phyloP scores from a whole-genome alignment of 2,329 filamentous ascomycete species.

The Helotiales sp. region DNA sequence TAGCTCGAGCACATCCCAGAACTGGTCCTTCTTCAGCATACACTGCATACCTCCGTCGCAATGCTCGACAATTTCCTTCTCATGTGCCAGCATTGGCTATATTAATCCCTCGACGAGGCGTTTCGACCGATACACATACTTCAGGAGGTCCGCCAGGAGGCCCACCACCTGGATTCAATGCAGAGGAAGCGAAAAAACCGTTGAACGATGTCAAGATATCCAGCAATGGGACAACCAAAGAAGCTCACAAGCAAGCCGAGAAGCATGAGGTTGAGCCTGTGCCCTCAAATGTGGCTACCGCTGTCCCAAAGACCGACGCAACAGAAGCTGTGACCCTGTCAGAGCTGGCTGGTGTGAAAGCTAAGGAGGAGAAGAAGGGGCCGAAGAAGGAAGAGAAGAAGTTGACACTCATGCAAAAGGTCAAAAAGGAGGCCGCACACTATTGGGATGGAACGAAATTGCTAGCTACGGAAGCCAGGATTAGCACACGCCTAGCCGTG shows the following conservation, averaged over 20 bases:
- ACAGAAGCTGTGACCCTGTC: conserved; percentile 43
- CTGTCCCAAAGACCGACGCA: conserved; percentile 34
- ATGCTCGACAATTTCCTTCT: conserved; percentile 33
- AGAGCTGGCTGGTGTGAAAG: conserved; percentile 65
- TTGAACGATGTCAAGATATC: conserved; percentile 40
- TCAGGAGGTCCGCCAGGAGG: conserved; percentile 46
- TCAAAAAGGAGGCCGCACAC: conserved; percentile 90
- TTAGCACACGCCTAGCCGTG: conserved; percentile 85
- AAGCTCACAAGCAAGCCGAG: conserved; percentile 23
- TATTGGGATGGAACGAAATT: conserved; percentile 99
- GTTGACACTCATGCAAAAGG: conserved; percentile 83
- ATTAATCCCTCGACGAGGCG: conserved; percentile 54
- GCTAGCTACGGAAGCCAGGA: conserved; percentile 86
- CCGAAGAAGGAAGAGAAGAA: conserved; percentile 77
- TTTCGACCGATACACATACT: conserved; percentile 60
- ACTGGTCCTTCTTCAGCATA: conserved; percentile 33
- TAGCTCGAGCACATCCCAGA: conserved; percentile 34
- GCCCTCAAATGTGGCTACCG: conserved; percentile 28
- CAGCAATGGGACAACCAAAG: conserved; percentile 31
- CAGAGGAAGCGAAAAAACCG: conserved; percentile 67
- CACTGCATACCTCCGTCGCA: conserved; percentile 35
- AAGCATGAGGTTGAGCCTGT: conserved; percentile 30
- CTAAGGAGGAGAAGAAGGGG: conserved; percentile 60
- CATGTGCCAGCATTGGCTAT: conserved; percentile 52
- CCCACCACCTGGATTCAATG: conserved; percentile 71